phyloP scores from a whole-genome alignment of 75 land plant species.

The Isoetes taiwanensis region DNA sequence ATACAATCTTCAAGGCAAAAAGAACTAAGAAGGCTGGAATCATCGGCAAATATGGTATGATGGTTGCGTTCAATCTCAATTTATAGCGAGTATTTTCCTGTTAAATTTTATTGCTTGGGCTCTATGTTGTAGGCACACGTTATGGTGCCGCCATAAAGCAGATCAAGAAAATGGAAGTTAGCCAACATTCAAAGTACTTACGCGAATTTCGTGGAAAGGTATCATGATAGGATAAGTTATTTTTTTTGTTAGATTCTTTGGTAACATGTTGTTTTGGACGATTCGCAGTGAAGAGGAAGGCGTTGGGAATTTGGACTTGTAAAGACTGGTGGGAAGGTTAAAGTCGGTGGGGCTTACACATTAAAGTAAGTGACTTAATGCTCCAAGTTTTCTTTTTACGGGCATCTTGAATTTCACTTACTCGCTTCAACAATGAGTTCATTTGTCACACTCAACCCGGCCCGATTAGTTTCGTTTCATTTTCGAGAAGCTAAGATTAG shows the following conservation, averaged over 20 bases:
- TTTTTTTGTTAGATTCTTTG: not conserved
- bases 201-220: slow-evolving; percentile 49
- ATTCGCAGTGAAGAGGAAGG: slow-evolving; percentile 22
- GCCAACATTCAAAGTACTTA: slow-evolving; percentile 40
- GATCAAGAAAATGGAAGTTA: slow-evolving; percentile 46
- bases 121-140: slow-evolving; percentile 23
- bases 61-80: not conserved
- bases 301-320: slow-evolving; percentile 18
- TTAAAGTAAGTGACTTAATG: slow-evolving; percentile 12
- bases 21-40: slow-evolving; percentile 41
- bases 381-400: too few species aligned
- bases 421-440: too few species aligned
- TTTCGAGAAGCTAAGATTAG: too few species aligned
- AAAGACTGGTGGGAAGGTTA: slow-evolving; percentile 23
- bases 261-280: not conserved
- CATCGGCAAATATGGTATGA: slow-evolving; percentile 63
- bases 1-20: too few species aligned
- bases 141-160: slow-evolving; percentile 50
- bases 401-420: too few species aligned
- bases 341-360: slow-evolving; percentile 18
- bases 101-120: not conserved
- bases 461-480: too few species aligned
- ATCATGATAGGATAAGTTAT: not conserved
- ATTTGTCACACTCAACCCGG: too few species aligned
- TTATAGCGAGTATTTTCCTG: too few species aligned